phyloP scores from a whole-genome alignment of 2,329 filamentous ascomycete species.

The Graphium sp. region DNA sequence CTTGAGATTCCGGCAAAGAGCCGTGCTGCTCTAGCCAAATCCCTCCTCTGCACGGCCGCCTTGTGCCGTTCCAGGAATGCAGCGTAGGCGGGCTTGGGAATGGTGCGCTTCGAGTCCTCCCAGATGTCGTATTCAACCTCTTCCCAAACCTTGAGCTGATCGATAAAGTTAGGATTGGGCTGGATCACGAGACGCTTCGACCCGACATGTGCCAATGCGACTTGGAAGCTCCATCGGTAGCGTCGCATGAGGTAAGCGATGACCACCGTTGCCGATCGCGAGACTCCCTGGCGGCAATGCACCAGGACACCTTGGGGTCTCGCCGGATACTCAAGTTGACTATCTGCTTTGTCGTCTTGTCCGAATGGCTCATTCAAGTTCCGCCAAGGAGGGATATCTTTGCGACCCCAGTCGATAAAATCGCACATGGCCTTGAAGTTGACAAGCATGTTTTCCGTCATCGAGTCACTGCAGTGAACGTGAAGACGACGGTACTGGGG shows the following conservation, averaged over 20 bases:
- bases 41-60: no score
- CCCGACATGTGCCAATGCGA: slow-evolving; percentile 8
- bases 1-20: no score
- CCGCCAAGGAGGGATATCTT: not conserved
- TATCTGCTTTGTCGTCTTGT: not conserved
- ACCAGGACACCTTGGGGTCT: slow-evolving; percentile 10
- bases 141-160: slow-evolving; percentile 15
- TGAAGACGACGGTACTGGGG: slow-evolving; percentile 9
- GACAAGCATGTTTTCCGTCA: slow-evolving; percentile 10
- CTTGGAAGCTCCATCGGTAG: slow-evolving; percentile 6
- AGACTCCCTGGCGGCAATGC: slow-evolving; percentile 16
- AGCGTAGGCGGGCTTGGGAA: slow-evolving; percentile 12
- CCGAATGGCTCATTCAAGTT: not conserved
- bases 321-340: no score
- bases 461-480: slow-evolving; percentile 10
- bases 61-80: slow-evolving; percentile 6
- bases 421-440: slow-evolving; percentile 10
- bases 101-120: slow-evolving; percentile 10
- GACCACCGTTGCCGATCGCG: slow-evolving; percentile 13
- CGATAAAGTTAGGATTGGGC: slow-evolving; percentile 13
- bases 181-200: slow-evolving; percentile 9
- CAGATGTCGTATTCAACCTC: slow-evolving; percentile 12
- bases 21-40: no score
- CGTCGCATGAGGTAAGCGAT: slow-evolving; percentile 16
- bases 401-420: slow-evolving; percentile 12